Conservation (phyloP, 176 grass and related monocot genomes). For the Eremochloa ophiuroides region DNA sequence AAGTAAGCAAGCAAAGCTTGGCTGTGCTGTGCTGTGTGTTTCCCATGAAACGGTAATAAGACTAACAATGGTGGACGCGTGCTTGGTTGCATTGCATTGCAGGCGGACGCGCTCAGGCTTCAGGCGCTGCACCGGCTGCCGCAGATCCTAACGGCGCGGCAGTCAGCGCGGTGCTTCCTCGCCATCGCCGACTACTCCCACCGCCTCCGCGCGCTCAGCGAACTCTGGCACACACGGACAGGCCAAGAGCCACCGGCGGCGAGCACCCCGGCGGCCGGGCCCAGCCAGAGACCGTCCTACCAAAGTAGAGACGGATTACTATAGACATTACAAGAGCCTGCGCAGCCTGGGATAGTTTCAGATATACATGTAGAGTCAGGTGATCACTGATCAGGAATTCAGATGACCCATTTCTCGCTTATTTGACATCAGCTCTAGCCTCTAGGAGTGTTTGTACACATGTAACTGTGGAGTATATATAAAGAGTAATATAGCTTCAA, state of each 20-base stretch:
- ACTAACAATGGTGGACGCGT: neutral
- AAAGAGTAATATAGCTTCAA: too few relatives aligned
- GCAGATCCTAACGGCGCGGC: conserved; percentile 47
- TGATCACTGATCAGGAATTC: neutral
- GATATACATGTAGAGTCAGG: neutral
- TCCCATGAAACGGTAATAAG: neutral
- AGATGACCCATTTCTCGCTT: conserved; percentile 3
- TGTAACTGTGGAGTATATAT: neutral
- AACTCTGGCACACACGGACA: conserved; percentile 43
- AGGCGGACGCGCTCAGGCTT: conserved; percentile 58
- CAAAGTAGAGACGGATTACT: neutral
- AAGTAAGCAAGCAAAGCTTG: conserved; percentile 12
- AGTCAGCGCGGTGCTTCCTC: conserved; percentile 49
- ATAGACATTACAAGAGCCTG: neutral
- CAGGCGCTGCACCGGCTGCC: conserved; percentile 54
- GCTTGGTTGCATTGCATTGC: neutral
- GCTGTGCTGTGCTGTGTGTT: neutral
- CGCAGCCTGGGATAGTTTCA: conserved; percentile 3
- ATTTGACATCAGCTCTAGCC: conserved; percentile 9
- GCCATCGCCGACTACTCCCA: conserved; percentile 66
- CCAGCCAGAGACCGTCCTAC: neutral
- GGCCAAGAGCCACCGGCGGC: neutral
- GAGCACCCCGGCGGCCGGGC: neutral
- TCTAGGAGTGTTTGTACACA: neutral
- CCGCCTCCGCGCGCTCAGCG: conserved; percentile 61